Evolutionary conservation across 805 yeast species (phyloP).

Genomic region (Millerago galiae): DNA sequence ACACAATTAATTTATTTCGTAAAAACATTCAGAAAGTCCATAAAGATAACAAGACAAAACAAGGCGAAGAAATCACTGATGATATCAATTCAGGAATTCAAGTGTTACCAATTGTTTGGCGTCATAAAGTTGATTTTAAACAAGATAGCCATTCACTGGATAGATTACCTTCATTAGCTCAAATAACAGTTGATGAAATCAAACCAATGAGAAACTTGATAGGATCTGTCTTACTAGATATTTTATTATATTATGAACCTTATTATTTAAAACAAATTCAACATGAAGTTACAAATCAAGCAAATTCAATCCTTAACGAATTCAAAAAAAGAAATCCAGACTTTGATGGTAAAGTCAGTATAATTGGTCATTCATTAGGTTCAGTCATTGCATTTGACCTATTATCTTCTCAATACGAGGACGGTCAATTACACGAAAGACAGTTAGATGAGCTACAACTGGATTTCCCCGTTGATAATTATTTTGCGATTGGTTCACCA

Average conservation of each 20-base stretch:
- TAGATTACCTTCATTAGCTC: slow-evolving; percentile 55
- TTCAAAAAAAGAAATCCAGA: slow-evolving; percentile 61
- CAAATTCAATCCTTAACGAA: slow-evolving; percentile 54
- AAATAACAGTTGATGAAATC: slow-evolving; percentile 73
- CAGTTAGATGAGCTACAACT: slow-evolving; percentile 32
- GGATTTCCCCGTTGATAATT: slow-evolving; percentile 65
- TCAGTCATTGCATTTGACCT: slow-evolving; percentile 80
- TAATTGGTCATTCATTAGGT: slow-evolving; percentile 90
- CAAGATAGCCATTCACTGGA: slow-evolving; percentile 31
- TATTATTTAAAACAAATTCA: slow-evolving; percentile 56
- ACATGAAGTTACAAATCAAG: slow-evolving; percentile 50
- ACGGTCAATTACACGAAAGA: not conserved
- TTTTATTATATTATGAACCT: slow-evolving; percentile 74
- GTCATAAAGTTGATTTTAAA: slow-evolving; percentile 64
- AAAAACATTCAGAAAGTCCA: slow-evolving; percentile 49
- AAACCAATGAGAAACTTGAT: slow-evolving; percentile 68
- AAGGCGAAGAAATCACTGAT: slow-evolving; percentile 20
- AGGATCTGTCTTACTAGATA: slow-evolving; percentile 84
- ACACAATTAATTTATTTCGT: slow-evolving; percentile 61
- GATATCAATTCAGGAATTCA: slow-evolving; percentile 56
- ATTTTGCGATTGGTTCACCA: slow-evolving; percentile 86
- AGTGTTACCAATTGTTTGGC: slow-evolving; percentile 88
- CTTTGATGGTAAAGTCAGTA: slow-evolving; percentile 74
- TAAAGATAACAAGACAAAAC: not conserved
- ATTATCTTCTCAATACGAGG: slow-evolving; percentile 23